Evolutionary conservation across 176 grass and related monocot genomes (phyloP).

Genomic region (Rhynchospora pubera): DNA sequence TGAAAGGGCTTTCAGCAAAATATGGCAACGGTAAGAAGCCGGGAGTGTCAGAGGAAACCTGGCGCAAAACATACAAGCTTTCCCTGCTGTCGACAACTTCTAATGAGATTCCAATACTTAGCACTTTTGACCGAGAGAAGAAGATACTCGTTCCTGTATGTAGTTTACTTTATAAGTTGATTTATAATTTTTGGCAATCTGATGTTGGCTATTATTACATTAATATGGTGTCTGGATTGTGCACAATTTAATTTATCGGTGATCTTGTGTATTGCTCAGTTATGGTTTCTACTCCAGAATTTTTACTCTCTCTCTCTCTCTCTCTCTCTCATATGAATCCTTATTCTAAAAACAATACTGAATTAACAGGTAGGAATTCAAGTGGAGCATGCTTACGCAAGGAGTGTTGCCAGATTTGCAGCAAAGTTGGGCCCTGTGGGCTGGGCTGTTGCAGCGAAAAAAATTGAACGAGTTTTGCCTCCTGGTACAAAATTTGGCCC

Average conservation of each 20-base stretch:
- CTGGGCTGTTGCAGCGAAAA: constrained; percentile 29
- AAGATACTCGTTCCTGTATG: constrained; percentile 43
- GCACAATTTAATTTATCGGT: not conserved
- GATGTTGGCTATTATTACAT: not conserved
- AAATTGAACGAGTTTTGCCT: constrained; percentile 35
- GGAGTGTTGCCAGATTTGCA: constrained; percentile 48
- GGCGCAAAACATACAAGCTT: constrained; percentile 21
- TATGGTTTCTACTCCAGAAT: not conserved
- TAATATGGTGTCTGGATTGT: not conserved
- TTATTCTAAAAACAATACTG: not conserved
- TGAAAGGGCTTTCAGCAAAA: constrained; percentile 24
- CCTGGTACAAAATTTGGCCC: constrained; percentile 35
- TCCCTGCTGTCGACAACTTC: not conserved
- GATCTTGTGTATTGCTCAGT: not conserved
- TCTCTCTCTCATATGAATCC: not conserved
- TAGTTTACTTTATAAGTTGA: not conserved
- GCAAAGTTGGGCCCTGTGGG: constrained; percentile 36
- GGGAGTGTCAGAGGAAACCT: constrained; percentile 27
- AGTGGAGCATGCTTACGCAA: constrained; percentile 31
- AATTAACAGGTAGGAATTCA: constrained; percentile 34
- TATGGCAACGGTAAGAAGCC: constrained; percentile 16
- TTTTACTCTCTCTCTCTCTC: not conserved
- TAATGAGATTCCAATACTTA: constrained; percentile 15
- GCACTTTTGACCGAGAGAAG: constrained; percentile 27
- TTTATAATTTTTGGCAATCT: not conserved